Evolutionary conservation across 805 yeast species (phyloP).

Genomic region (Yarrowia phangngaensis): DNA sequence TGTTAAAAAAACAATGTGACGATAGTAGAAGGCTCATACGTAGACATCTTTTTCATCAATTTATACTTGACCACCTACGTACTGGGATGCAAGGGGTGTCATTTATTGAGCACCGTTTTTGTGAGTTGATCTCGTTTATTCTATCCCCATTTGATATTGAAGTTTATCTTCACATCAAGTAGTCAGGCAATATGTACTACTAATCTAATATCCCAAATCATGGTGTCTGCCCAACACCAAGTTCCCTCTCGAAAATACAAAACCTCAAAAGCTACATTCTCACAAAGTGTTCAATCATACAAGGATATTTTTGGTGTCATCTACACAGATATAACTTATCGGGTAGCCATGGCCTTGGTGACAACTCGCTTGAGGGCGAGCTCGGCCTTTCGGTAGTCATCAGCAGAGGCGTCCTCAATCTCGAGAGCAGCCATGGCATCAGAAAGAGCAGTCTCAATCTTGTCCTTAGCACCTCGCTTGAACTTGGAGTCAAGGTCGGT

Average conservation of each 20-base stretch:
- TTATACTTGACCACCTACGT: no score
- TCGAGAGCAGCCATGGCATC: conserved; percentile 98
- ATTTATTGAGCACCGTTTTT: no score
- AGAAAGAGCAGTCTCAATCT: conserved; percentile 95
- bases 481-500: conserved; percentile 97
- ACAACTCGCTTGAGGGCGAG: conserved; percentile 98
- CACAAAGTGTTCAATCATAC: not conserved
- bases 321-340: conserved; percentile 42
- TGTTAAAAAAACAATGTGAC: no score
- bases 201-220: not conserved
- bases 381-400: conserved; percentile 98
- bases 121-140: no score
- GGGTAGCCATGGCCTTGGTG: conserved; percentile 98
- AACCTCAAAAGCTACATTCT: not conserved
- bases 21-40: no score
- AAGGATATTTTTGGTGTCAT: conserved; percentile 27
- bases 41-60: no score
- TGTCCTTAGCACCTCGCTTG: conserved; percentile 95
- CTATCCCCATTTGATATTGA: not conserved
- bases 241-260: not conserved
- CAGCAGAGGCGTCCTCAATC: conserved; percentile 93
- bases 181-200: not conserved
- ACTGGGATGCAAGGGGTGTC: no score
- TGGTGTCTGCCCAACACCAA: not conserved
- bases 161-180: not conserved